Evolutionary conservation across 1,139 yeast genomes (phyloP), one percentile per base, ranked within the genome.

Genomic region (Yamadazyma sp.): DNA sequence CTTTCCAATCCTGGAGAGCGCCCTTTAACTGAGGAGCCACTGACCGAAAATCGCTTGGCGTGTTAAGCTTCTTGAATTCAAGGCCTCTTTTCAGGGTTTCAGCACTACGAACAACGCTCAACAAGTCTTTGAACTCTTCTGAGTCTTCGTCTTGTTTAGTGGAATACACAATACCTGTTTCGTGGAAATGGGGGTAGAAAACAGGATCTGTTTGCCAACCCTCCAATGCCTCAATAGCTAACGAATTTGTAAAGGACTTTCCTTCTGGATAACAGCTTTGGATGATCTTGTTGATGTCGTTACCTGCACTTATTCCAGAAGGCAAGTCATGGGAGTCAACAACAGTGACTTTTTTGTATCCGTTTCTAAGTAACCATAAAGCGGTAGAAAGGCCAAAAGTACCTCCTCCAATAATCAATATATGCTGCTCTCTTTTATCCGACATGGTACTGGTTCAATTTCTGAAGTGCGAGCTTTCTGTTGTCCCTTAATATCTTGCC

Each of bases 351-450:
- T 42, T 29, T 16, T 16, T 35, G 12, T 28, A 54, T 2, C 57
- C 55, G 6, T 39, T 36, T 28, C 46, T 36, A 3, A 59, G 53
- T 15, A 71, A 51, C 21, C 62, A 53, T 6, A 59, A 51, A 4
- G 72, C 70, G 8, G 68, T 56, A 20, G 76, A 67, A 20, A 70
- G 55, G 1, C 76, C 76, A 56, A 68, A 70, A 6, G 64, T 71
- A 21, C 76, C 76, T 0, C 71, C 62, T 4, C 76, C 76, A 22
- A 70, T 56, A 17, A 36, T 32, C 20, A 31, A 14, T 4, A 31
- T 14, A 4, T 31, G n/a, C 7, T 16, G 11, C 4, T 29, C 16
- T 18, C 20, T 29, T 6, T 14, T 16, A 27, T 12, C 6, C 6
- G 29, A 8, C 29, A 26, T 26, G 9, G 16, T 13, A n/a, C n/a